Percentiles rank a stretch among this genome's conserved stretches.
Evolutionary conservation across 1,139 yeast species (phyloP).

Genomic region (Sugiyamaella xylanicola): DNA sequence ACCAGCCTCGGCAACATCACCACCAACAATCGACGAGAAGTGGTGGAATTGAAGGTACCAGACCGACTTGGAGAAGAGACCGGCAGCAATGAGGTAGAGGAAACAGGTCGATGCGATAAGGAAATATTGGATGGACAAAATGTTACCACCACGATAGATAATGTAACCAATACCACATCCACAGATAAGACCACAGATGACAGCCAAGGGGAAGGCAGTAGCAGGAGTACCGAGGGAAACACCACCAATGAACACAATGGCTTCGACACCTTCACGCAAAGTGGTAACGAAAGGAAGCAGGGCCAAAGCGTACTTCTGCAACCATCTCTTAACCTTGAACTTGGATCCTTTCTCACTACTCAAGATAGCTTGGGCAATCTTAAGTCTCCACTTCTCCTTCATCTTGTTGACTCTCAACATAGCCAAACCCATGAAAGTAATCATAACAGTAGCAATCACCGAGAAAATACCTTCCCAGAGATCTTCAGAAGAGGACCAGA

Average conservation of each 20-base stretch:
- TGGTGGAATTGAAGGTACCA: constrained; percentile 84
- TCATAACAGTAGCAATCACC: constrained; percentile 78
- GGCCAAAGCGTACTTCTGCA: constrained; percentile 68
- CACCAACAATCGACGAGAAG: constrained; percentile 70
- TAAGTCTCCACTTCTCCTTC: constrained; percentile 90
- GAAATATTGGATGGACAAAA: constrained; percentile 76
- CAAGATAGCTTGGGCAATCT: constrained; percentile 74
- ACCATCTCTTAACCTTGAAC: constrained; percentile 40
- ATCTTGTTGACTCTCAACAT: constrained; percentile 88
- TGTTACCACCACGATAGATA: constrained; percentile 77
- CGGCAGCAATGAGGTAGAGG: constrained; percentile 84
- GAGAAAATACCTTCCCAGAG: constrained; percentile 92
- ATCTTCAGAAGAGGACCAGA: constrained; percentile 87
- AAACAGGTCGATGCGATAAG: constrained; percentile 81
- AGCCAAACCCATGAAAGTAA: constrained; percentile 88
- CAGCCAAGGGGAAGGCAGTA: constrained; percentile 80
- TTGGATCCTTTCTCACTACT: constrained; percentile 44
- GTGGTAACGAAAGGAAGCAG: constrained; percentile 77
- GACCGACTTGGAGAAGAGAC: constrained; percentile 83
- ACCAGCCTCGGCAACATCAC: constrained; percentile 87
- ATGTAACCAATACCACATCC: constrained; percentile 68
- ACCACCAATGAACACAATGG: constrained; percentile 86
- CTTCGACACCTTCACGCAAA: constrained; percentile 86
- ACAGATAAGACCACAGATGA: constrained; percentile 65
- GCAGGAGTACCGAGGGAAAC: constrained; percentile 78